These are phyloP conservation scores for Salinomyces thailandicus DNA, from an alignment of 2,329 filamentous ascomycete genomes.

Conservation along the genomic window DNA sequence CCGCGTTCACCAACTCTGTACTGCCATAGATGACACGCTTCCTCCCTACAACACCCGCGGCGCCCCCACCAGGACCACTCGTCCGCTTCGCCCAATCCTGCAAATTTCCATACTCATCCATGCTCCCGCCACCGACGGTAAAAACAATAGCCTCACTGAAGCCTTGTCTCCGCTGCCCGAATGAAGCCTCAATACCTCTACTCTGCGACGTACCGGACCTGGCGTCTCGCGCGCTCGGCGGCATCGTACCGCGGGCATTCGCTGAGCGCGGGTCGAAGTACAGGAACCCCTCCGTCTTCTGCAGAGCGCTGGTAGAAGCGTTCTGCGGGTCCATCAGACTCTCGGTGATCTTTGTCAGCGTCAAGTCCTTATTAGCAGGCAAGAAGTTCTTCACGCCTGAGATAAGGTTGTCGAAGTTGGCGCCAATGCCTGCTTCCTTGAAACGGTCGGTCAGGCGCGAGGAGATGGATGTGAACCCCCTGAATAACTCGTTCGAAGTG, in stretches of 20 bases:
- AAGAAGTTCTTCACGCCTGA: slow-evolving; percentile 96
- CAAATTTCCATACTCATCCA: slow-evolving; percentile 97
- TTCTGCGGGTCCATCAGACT: slow-evolving; percentile 93
- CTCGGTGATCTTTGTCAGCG: slow-evolving; percentile 94
- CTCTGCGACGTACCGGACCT: slow-evolving; percentile 29
- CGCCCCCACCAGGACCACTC: slow-evolving; percentile 39
- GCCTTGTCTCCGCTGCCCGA: slow-evolving; percentile 64
- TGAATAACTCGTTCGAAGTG: slow-evolving; percentile 69
- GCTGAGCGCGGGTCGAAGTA: slow-evolving; percentile 95
- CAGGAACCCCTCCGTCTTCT: slow-evolving; percentile 91
- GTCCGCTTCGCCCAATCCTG: slow-evolving; percentile 90
- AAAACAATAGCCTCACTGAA: slow-evolving; percentile 33
- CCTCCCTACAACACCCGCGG: slow-evolving; percentile 46
- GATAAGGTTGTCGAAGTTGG: slow-evolving; percentile 88
- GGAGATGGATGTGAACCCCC: slow-evolving; percentile 84
- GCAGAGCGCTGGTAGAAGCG: slow-evolving; percentile 81
- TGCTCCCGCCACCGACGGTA: slow-evolving; percentile 70
- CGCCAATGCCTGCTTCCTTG: slow-evolving; percentile 75
- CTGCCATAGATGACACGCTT: slow-evolving; percentile 89
- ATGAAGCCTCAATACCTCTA: slow-evolving; percentile 65
- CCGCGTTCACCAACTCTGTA: slow-evolving; percentile 60
- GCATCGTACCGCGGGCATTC: slow-evolving; percentile 85
- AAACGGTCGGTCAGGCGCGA: slow-evolving; percentile 87
- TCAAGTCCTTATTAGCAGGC: slow-evolving; percentile 90
- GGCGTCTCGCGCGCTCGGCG: slow-evolving; percentile 53